These are phyloP conservation scores for Deuterostichococcus epilithicus DNA, from an alignment of 139 green algal genomes.

Conservation along the genomic window DNA sequence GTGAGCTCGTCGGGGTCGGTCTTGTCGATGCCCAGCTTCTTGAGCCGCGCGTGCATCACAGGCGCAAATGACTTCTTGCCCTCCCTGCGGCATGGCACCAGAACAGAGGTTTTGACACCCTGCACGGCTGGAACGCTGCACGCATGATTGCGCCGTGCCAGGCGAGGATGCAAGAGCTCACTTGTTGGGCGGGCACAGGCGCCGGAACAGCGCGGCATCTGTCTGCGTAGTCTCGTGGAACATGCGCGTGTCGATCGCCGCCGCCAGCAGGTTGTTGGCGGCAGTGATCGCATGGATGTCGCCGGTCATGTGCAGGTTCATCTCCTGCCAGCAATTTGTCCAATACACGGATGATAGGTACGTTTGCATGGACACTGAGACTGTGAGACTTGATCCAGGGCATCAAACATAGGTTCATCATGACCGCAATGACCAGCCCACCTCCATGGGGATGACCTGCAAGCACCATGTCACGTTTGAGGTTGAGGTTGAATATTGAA, in stretches of 20 bases:
- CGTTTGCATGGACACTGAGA: too few relatives aligned
- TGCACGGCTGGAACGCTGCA: too few relatives aligned
- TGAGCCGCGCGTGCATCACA: slow-evolving; percentile 84
- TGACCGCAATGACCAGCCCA: too few relatives aligned
- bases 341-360: too few relatives aligned
- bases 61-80: slow-evolving; percentile 79
- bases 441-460: slow-evolving; percentile 86
- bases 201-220: slow-evolving; percentile 83
- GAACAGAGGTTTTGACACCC: too few relatives aligned
- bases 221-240: slow-evolving; percentile 92
- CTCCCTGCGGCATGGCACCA: slow-evolving; percentile 14
- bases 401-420: slow-evolving; percentile 38
- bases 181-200: slow-evolving; percentile 65
- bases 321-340: too few relatives aligned
- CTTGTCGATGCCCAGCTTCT: slow-evolving; percentile 89
- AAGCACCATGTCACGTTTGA: neutral
- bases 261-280: slow-evolving; percentile 96
- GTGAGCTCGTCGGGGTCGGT: slow-evolving; percentile 85
- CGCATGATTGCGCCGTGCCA: too few relatives aligned
- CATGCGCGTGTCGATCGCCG: slow-evolving; percentile 92
- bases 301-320: slow-evolving; percentile 94
- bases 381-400: neutral
- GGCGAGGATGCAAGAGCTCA: neutral
- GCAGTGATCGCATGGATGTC: slow-evolving; percentile 98
- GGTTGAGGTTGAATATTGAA: neutral